Evolutionary conservation across 2,329 filamentous ascomycete genomes (phyloP), one percentile per base, ranked within the genome.

Genomic region (Domatiomyces globalis): DNA sequence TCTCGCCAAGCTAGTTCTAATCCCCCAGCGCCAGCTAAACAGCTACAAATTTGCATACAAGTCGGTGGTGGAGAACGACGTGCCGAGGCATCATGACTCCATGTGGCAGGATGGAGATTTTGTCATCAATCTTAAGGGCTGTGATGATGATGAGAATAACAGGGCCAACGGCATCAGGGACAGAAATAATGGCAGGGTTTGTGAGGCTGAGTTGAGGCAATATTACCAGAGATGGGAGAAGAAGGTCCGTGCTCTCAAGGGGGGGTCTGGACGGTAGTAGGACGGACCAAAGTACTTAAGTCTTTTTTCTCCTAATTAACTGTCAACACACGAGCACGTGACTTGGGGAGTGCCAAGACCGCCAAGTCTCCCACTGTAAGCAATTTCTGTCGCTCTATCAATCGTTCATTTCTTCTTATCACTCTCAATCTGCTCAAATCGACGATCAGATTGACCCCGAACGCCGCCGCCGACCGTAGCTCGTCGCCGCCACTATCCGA

Each of bases 21-120:
- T 98, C n/a, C 88, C 90, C 2, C 92, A 98, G 68, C 79, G 83
- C 49, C 74, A 77, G 33, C 71, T 98, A 65, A 94, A 94, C 63
- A 78, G 86, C 0, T 96, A 95, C 67, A 81, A 75, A 55, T 64
- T 66, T 45, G 67, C 70, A 49, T 70, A 69, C 5, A 49, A 52
- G 8, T 45, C 50, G 27, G 51, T 51, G 6, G 54, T 52, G 61
- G 58, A 47, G 59, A 58, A 25, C 59, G 61, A 48, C 43, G 70
- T 19, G 66, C 73, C 52, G 49, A 65, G 66, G 7, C 59, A 61
- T 5, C 57, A 60, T 33, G 82, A 83, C 49, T 78, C 78, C 15
- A 73, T 78, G 46, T 96, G 88, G 67, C 78, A 83, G 63, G 80
- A 89, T 7, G 90, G 88, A 29, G 89, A 96, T 63, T 82, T 96